A percentile compares a stretch with the other conserved stretches of the same genome.
Evolutionary conservation across 495 filamentous ascomycete genomes (phyloP).

Genomic region (Xylaria cubensis): DNA sequence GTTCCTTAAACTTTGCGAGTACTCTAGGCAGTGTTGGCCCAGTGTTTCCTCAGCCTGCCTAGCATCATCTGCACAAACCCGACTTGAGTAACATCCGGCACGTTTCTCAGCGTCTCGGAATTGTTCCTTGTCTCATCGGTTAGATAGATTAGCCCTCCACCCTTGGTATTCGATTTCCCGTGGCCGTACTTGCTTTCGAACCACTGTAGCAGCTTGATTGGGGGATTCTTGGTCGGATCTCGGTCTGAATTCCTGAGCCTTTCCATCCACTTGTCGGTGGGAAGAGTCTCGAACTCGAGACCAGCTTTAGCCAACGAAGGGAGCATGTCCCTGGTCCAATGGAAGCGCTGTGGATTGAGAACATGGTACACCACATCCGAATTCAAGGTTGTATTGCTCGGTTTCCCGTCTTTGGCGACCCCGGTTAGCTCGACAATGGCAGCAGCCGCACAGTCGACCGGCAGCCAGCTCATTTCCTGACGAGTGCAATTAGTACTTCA

Average conservation of each 20-base stretch:
- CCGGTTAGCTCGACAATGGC: conserved; percentile 49
- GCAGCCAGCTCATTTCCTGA: conserved; percentile 51
- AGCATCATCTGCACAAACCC: conserved; percentile 11
- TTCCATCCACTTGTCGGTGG: conserved; percentile 57
- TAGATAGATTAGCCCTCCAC: not conserved
- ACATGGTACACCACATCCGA: conserved; percentile 59
- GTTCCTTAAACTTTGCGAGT: no score
- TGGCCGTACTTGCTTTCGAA: conserved; percentile 56
- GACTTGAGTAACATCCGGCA: conserved; percentile 12
- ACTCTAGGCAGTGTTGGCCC: not conserved
- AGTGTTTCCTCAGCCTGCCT: conserved; percentile 15
- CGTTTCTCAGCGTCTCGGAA: conserved; percentile 6
- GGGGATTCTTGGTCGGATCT: conserved; percentile 61
- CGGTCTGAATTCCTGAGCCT: conserved; percentile 48
- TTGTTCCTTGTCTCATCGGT: conserved; percentile 7
- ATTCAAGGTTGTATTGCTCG: not conserved
- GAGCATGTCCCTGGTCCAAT: conserved; percentile 59
- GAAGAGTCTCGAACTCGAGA: conserved; percentile 54
- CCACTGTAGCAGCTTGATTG: conserved; percentile 66
- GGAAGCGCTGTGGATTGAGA: conserved; percentile 56
- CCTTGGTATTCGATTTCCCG: conserved; percentile 12
- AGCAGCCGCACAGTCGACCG: conserved; percentile 57
- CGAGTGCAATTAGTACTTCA: not conserved
- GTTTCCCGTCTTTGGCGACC: conserved; percentile 17
- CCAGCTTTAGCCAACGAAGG: conserved; percentile 49